A percentile compares a stretch with the other conserved stretches of the same genome.
Evolutionary conservation across 116 monocot species (phyloP).

Genomic region (Trichopus zeylanicus): DNA sequence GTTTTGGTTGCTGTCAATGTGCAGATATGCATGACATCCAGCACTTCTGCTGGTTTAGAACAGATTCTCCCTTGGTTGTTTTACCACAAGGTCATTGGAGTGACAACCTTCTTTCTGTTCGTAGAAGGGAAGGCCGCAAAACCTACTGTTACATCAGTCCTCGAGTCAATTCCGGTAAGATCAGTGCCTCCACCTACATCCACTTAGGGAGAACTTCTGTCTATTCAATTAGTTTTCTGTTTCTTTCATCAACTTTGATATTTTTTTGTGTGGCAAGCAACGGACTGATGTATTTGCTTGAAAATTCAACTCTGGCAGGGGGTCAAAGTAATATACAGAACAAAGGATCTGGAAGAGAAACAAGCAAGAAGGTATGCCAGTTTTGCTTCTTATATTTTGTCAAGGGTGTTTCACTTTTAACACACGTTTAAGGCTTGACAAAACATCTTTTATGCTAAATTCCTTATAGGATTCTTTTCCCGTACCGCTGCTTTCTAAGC

Average conservation of each 20-base stretch:
- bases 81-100: slow-evolving; percentile 92
- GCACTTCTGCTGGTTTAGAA: slow-evolving; percentile 91
- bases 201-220: background rate
- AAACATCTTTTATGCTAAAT: too few relatives aligned
- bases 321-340: slow-evolving; percentile 87
- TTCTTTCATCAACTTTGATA: background rate
- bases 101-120: slow-evolving; percentile 76
- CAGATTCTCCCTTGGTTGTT: slow-evolving; percentile 97
- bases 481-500: too few relatives aligned
- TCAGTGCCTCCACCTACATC: background rate
- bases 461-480: too few relatives aligned
- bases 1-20: background rate
- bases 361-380: slow-evolving; percentile 70
- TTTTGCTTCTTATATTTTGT: slow-evolving; percentile 3
- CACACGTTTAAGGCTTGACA: too few relatives aligned
- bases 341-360: slow-evolving; percentile 78
- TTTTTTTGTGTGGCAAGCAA: background rate
- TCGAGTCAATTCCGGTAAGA: slow-evolving; percentile 87
- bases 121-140: slow-evolving; percentile 96
- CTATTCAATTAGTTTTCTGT: too few relatives aligned
- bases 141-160: slow-evolving; percentile 53
- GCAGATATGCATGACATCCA: slow-evolving; percentile 91
- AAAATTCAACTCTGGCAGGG: slow-evolving; percentile 43
- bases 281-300: background rate
- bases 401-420: too few relatives aligned